Base-by-base conservation (phyloP, 2,329 filamentous ascomycete genomes). In the Epichloe glyceriae region DNA sequence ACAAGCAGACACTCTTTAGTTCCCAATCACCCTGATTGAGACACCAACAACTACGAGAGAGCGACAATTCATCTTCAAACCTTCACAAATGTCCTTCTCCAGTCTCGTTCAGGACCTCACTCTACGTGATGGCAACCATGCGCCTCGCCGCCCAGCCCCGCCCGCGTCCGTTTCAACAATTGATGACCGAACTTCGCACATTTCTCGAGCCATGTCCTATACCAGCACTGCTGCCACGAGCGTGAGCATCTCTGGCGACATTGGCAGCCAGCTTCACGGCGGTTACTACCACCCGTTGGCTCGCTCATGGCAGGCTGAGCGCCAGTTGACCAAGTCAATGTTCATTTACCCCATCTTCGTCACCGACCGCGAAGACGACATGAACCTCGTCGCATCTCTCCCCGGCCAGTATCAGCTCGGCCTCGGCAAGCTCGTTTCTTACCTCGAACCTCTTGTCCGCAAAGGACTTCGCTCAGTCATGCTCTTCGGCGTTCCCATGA, bases 301-400 rank as follows among this genome's bases (percentile, higher is more conserved):
- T 52, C 77, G 87, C 57, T 78, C 83, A 60, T 93, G 87, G 87
- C 87, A 93, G 67, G 82, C 86, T 35, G 86, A 91, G 71, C 78
- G 85, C 57, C 86, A 91, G 70, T 74, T 93, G 65, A 91, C 87
- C 55, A 91, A 91, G 88, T 93, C 90, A 38, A 97, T 97, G 93
- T 84, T 98, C 62, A 96, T 98, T 62, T 97, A 94, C 70, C 93
- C 93, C 12, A 78, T 98, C 58, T 98, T 98, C 73, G 81, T 98
- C 57, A 95, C 93, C 61, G 93, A 98, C 69, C 81, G 87, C 63
- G 86, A 91, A 37, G 88, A 97, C 62, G 91, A 97, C 71, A 87
- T 96, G 72, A 86, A 84, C 14, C 76, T 86, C 15, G 94, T 98
- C 52, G 85, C 90, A 47, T 95, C 90, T 19, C 79, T 98, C 4